Evolutionary conservation across 2,329 filamentous ascomycete species (phyloP), one percentile per base, ranked within the genome.

Genomic region (Malbranchea cinnamomea): DNA sequence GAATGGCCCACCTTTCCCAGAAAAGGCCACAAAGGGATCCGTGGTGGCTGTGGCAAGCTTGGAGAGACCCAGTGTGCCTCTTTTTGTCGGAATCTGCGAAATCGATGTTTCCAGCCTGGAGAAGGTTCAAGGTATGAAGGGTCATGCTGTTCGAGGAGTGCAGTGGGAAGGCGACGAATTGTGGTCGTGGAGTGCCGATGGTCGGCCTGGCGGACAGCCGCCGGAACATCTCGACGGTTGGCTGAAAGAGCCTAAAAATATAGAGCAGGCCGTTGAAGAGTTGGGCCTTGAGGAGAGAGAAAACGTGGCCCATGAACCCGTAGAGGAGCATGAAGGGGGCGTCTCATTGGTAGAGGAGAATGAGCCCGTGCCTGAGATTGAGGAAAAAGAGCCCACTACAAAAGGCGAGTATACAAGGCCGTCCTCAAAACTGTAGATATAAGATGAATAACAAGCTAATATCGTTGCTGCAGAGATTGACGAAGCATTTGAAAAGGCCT

Each of bases 101-200:
- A 69, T 76, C 26, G 69, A 78, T 50, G 57, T 78, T 10, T 63
- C 63, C 26, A 57, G 53, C 2, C 46, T 77, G 30, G 50, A 46
- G 2, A 56, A 60, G 28, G 70, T 74, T 4, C 65, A 68, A 43
- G 73, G 74, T 0, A 57, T 60, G 9, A 75, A 71, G 44, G 74
- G 74, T 1, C 67, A 71, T 52, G 74, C 74, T 2, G 71, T 78
- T 6, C 62, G 68, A 38, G 72, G 68, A 3, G 53, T 78, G 28
- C 74, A 78, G 44, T 78, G 74, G 74, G 62, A 65, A 36, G 72
- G 74, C 1, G 74, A 79, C 52, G 74, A 79, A 52, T 45, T 77
- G n/a, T 78, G 73, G 71, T 58, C 59, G 4, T 76, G 70, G 67
- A 72, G 64, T 42, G 57, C 62, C 18, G 57, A 55, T 16, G 67